Evolutionary conservation across 768 basidiomycete species (phyloP).

Genomic region (Hericium rajendrae): DNA sequence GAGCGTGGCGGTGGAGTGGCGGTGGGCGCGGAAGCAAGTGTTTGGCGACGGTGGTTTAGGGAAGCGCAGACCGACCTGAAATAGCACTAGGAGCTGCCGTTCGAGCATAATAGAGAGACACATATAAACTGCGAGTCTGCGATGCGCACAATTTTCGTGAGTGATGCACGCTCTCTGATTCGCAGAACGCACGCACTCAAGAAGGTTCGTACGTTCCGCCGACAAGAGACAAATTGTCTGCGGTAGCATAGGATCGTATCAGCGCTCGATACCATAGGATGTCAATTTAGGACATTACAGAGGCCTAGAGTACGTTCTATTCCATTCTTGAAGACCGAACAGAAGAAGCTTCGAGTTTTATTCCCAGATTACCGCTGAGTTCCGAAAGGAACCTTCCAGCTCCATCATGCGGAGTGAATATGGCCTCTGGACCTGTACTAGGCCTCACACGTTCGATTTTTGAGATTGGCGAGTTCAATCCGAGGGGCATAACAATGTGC

Average conservation of each 20-base stretch:
- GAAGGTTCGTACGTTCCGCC: slow-evolving; percentile 57
- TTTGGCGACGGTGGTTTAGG: slow-evolving; percentile 24
- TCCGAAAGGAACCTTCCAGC: too few species aligned
- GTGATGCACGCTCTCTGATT: slow-evolving; percentile 28
- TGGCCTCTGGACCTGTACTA: too few species aligned
- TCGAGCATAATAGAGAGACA: slow-evolving; percentile 54
- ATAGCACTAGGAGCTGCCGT: slow-evolving; percentile 44
- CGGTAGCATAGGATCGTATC: not conserved
- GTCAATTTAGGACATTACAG: not conserved
- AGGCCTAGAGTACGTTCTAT: slow-evolving; percentile 28
- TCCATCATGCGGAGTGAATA: too few species aligned
- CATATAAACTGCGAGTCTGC: slow-evolving; percentile 39
- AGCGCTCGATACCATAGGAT: slow-evolving; percentile 3
- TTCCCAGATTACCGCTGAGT: too few species aligned
- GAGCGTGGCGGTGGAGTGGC: too few species aligned
- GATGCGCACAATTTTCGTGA: slow-evolving; percentile 42
- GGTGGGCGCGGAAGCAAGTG: not conserved
- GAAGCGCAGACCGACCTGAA: slow-evolving; percentile 35
- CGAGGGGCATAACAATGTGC: too few species aligned
- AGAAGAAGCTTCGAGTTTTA: slow-evolving; percentile 21
- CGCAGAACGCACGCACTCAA: slow-evolving; percentile 37
- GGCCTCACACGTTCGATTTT: too few species aligned
- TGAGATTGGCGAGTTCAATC: too few species aligned
- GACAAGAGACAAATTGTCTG: slow-evolving; percentile 29
- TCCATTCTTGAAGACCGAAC: slow-evolving; percentile 44